phyloP scores from a whole-genome alignment of 108 stramenopile genomes.

The Bacterosira constricta region DNA sequence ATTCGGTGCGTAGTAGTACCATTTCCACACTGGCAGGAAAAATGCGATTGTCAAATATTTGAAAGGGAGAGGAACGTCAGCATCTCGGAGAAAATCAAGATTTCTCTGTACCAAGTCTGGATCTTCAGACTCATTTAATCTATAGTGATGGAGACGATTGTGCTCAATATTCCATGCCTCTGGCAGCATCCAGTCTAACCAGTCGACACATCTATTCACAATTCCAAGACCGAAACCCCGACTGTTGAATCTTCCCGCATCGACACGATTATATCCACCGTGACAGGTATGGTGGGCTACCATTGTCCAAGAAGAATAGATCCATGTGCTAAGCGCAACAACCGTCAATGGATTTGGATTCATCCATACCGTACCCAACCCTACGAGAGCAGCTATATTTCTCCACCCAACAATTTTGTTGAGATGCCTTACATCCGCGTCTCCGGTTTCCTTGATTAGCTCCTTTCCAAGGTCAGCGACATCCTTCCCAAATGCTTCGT shows the following conservation, averaged over 20 bases:
- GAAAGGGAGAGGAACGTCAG: slow-evolving; percentile 48
- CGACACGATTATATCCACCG: slow-evolving; percentile 81
- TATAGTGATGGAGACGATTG: slow-evolving; percentile 91
- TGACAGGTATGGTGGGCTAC: slow-evolving; percentile 91
- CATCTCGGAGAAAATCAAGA: slow-evolving; percentile 60
- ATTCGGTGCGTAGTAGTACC: slow-evolving; percentile 92
- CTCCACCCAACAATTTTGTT: slow-evolving; percentile 89
- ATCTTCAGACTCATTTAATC: slow-evolving; percentile 76
- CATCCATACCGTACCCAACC: slow-evolving; percentile 61
- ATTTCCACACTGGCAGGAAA: slow-evolving; percentile 82
- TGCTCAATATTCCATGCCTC: slow-evolving; percentile 96
- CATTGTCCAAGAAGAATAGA: slow-evolving; percentile 85
- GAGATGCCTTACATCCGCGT: slow-evolving; percentile 85
- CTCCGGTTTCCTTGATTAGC: slow-evolving; percentile 74
- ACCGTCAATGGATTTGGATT: slow-evolving; percentile 52
- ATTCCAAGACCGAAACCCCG: slow-evolving; percentile 80
- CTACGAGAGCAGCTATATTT: slow-evolving; percentile 72
- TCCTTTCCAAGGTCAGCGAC: slow-evolving; percentile 78
- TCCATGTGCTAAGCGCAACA: slow-evolving; percentile 69
- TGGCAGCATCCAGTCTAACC: slow-evolving; percentile 91
- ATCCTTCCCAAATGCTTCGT: slow-evolving; percentile 79
- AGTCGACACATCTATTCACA: slow-evolving; percentile 70
- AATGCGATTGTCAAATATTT: slow-evolving; percentile 68
- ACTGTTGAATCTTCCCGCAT: slow-evolving; percentile 77
- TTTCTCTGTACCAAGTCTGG: slow-evolving; percentile 91